phyloP scores from a whole-genome alignment of 306 rosid species.

The Trifolium fragiferum region DNA sequence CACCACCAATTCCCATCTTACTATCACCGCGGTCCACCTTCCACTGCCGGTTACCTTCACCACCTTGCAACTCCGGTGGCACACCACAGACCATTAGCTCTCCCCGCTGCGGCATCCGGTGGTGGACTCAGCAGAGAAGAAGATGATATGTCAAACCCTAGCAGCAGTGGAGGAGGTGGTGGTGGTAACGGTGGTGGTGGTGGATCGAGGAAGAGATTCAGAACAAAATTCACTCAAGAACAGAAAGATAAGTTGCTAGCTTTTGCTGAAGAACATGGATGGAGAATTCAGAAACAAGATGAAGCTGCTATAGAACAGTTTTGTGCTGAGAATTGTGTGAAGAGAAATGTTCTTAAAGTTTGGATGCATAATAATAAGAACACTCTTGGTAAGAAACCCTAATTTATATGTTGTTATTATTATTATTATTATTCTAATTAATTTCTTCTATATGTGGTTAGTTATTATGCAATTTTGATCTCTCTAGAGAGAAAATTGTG shows the following conservation, averaged over 20 bases:
- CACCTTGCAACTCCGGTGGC: conserved; percentile 44
- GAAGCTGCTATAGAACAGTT: conserved; percentile 79
- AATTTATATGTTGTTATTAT: background rate
- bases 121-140: conserved; percentile 65
- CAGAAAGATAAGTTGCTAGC: conserved; percentile 87
- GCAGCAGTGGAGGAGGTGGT: conserved; percentile 75
- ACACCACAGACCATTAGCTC: conserved; percentile 60
- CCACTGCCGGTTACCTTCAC: conserved; percentile 62
- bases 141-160: conserved; percentile 81
- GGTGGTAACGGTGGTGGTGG: conserved; percentile 55
- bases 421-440: background rate
- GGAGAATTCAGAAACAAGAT: conserved; percentile 93
- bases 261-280: conserved; percentile 76
- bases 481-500: background rate
- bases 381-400: conserved; percentile 94
- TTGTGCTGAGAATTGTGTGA: conserved; percentile 64
- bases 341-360: conserved; percentile 77
- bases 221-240: conserved; percentile 79
- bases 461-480: background rate
- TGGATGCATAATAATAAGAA: conserved; percentile 99
- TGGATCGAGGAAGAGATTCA: conserved; percentile 59
- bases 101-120: conserved; percentile 53
- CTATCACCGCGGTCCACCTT: conserved; percentile 46
- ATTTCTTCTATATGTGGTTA: background rate
- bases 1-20: conserved; percentile 55